Percentiles rank a stretch among this genome's conserved stretches.
phyloP scores from a whole-genome alignment of 2,329 filamentous ascomycete genomes.

The Fusarium begoniae region DNA sequence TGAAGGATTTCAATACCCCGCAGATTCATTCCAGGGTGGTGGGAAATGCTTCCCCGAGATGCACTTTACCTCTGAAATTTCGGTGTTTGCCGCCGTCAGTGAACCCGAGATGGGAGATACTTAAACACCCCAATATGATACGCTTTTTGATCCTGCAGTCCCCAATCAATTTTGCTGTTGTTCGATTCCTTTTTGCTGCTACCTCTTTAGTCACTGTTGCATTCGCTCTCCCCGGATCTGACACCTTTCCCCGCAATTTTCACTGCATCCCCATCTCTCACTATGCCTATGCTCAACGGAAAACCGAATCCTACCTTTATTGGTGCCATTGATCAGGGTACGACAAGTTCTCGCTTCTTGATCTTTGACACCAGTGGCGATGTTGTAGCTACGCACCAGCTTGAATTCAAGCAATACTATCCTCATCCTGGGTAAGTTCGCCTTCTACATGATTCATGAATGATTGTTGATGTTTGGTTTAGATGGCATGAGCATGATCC shows the following conservation, averaged over 20 bases:
- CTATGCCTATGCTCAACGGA: constrained; percentile 47
- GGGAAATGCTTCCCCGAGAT: constrained; percentile 21
- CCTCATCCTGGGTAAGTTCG: constrained; percentile 74
- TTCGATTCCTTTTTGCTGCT: not conserved
- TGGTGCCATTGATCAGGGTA: constrained; percentile 83
- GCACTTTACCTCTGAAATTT: constrained; percentile 1
- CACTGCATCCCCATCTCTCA: constrained; percentile 18
- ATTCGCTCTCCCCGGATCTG: constrained; percentile 15
- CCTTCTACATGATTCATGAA: not conserved
- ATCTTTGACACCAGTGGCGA: constrained; percentile 78
- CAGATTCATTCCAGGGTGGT: constrained; percentile 16
- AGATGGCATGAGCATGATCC: constrained; percentile 91
- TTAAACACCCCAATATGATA: constrained; percentile 18
- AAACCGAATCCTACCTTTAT: constrained; percentile 60
- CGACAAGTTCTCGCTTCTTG: constrained; percentile 79
- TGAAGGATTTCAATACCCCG: constrained; percentile 22
- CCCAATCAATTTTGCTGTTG: not conserved
- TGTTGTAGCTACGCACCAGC: constrained; percentile 76
- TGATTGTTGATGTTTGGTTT: not conserved
- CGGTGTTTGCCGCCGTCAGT: constrained; percentile 1
- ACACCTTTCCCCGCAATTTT: constrained; percentile 20
- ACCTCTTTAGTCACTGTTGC: constrained; percentile 14
- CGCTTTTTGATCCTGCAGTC: constrained; percentile 5
- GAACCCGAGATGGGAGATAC: constrained; percentile 23
- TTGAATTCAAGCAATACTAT: constrained; percentile 79